A percentile compares a stretch with the other conserved stretches of the same genome.
These are phyloP conservation scores for Vararia minispora DNA, from an alignment of 768 basidiomycete species.

Conservation along the genomic window DNA sequence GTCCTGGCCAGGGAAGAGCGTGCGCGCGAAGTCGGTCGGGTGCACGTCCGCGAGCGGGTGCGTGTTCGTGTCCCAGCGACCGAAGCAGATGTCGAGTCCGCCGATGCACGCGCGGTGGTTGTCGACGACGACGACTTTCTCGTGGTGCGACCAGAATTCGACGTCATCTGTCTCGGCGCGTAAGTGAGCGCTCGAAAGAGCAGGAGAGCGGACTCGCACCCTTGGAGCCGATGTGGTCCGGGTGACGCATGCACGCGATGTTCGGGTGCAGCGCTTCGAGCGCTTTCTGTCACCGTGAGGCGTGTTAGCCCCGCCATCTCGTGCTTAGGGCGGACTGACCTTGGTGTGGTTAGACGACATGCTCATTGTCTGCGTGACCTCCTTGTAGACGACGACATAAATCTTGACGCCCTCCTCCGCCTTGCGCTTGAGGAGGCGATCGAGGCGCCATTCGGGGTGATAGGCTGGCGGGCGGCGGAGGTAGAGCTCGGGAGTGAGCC, in stretches of 20 bases:
- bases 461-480: constrained; percentile 84
- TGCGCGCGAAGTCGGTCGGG: constrained; percentile 69
- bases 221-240: constrained; percentile 80
- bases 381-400: constrained; percentile 91
- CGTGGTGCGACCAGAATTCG: constrained; percentile 89
- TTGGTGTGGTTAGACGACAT: constrained; percentile 87
- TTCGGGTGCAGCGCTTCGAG: constrained; percentile 81
- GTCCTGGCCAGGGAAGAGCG: constrained; percentile 89
- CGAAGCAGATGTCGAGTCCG: constrained; percentile 93
- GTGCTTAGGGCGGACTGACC: constrained; percentile 17
- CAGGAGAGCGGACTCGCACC: constrained; percentile 21
- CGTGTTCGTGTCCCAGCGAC: constrained; percentile 90
- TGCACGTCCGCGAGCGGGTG: constrained; percentile 91
- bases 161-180: constrained; percentile 41
- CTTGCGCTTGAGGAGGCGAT: constrained; percentile 74
- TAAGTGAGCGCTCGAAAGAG: background rate
- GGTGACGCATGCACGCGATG: constrained; percentile 82
- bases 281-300: constrained; percentile 33
- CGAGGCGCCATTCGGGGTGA: constrained; percentile 83
- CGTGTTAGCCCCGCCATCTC: background rate
- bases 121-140: constrained; percentile 86
- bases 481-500: constrained; percentile 92
- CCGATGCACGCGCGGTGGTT: constrained; percentile 82
- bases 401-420: constrained; percentile 89
- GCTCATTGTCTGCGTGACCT: constrained; percentile 87